Percentiles rank a stretch among this genome's conserved stretches.
Conservation (phyloP, 2,329 filamentous ascomycete genomes). For the Ascomycota sp. region DNA sequence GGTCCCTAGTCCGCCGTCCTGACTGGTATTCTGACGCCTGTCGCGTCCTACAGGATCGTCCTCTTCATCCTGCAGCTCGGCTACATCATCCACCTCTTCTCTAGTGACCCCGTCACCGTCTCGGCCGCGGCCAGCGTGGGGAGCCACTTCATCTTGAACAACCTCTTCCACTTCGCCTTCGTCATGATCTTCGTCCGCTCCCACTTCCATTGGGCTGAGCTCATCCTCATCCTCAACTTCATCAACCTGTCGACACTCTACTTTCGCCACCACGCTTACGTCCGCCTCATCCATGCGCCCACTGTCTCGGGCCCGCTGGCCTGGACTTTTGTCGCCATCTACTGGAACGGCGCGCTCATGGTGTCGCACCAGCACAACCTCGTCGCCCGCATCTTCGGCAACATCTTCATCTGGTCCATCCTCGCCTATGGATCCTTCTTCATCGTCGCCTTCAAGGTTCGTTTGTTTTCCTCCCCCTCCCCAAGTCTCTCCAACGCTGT, state of each 20-base stretch:
- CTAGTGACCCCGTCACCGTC: slow-evolving; percentile 38
- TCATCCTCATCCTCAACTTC: slow-evolving; percentile 63
- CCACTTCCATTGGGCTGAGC: slow-evolving; percentile 55
- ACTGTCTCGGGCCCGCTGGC: slow-evolving; percentile 57
- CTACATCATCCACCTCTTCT: slow-evolving; percentile 63
- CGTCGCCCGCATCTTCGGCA: slow-evolving; percentile 60
- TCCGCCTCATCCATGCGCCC: slow-evolving; percentile 56
- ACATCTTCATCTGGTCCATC: slow-evolving; percentile 75
- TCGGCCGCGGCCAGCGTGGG: slow-evolving; percentile 57
- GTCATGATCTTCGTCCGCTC: slow-evolving; percentile 64
- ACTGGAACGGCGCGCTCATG: slow-evolving; percentile 76
- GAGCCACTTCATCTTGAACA: slow-evolving; percentile 70
- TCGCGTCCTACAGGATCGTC: slow-evolving; percentile 33
- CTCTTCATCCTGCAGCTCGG: slow-evolving; percentile 57
- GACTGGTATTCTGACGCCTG: not conserved
- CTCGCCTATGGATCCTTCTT: slow-evolving; percentile 60
- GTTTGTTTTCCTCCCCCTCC: slow-evolving; percentile 4
- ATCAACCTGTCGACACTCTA: slow-evolving; percentile 62
- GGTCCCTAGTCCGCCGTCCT: not conserved
- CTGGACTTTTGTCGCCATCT: slow-evolving; percentile 72
- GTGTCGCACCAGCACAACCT: slow-evolving; percentile 46
- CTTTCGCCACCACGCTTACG: slow-evolving; percentile 55
- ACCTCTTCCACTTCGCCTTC: slow-evolving; percentile 64
- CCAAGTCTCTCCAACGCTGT: too few relatives aligned
- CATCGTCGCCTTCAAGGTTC: slow-evolving; percentile 49